These are phyloP conservation scores for Aphanomyces stellatus DNA, from an alignment of 352 stramenopile genomes.

Conservation along the genomic window DNA sequence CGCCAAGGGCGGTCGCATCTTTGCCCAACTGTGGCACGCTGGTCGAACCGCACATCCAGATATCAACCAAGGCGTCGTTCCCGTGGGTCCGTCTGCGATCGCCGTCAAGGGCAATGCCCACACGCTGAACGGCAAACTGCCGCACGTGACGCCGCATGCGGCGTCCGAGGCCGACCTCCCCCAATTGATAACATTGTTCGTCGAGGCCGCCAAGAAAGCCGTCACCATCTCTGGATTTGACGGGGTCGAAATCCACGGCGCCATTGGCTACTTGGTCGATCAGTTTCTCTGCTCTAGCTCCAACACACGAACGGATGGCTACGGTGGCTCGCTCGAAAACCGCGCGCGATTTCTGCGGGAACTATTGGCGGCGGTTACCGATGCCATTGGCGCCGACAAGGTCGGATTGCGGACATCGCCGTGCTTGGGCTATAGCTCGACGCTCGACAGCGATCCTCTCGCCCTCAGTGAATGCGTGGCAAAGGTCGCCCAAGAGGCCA, in stretches of 20 bases:
- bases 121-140: slow-evolving; percentile 15
- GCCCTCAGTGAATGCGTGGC: slow-evolving; percentile 23
- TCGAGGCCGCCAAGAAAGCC: slow-evolving; percentile 29
- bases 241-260: slow-evolving; percentile 66
- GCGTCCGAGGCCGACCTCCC: slow-evolving; percentile 49
- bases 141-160: slow-evolving; percentile 31
- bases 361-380: slow-evolving; percentile 29
- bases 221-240: slow-evolving; percentile 71
- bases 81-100: slow-evolving; percentile 21
- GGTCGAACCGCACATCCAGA: slow-evolving; percentile 41
- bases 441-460: slow-evolving; percentile 15
- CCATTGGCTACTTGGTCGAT: slow-evolving; percentile 80
- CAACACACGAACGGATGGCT: slow-evolving; percentile 50
- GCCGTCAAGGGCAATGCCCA: not conserved
- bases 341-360: slow-evolving; percentile 41
- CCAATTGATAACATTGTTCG: slow-evolving; percentile 36
- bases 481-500: slow-evolving; percentile 36
- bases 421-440: slow-evolving; percentile 2
- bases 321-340: slow-evolving; percentile 51
- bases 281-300: slow-evolving; percentile 44
- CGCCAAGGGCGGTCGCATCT: slow-evolving; percentile 52
- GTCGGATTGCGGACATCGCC: slow-evolving; percentile 19
- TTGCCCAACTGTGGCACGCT: slow-evolving; percentile 68
- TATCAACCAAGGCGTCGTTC: slow-evolving; percentile 14
- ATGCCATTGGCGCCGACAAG: not conserved